Conservation (phyloP, 2,329 filamentous ascomycete species). For the Alternaria brassicae region DNA sequence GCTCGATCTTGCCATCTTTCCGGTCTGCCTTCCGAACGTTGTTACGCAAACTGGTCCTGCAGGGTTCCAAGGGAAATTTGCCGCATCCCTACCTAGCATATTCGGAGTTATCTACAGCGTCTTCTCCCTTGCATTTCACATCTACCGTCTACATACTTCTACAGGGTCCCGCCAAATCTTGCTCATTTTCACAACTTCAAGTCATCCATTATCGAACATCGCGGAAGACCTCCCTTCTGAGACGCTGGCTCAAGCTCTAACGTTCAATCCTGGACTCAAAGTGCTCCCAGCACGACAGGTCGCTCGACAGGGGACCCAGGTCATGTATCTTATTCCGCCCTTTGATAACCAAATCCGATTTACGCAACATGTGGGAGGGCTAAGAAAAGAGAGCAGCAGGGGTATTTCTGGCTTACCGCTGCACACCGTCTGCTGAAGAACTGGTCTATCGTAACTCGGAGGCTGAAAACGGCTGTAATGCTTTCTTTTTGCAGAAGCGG, state of each 20-base stretch:
- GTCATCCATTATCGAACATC: not conserved
- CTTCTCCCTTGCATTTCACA: not conserved
- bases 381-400: constrained; percentile 1
- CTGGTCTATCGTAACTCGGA: constrained; percentile 26
- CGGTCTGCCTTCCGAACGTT: constrained; percentile 16
- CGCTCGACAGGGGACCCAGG: constrained; percentile 10
- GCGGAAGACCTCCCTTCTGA: not conserved
- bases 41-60: constrained; percentile 21
- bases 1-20: constrained; percentile 14
- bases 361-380: not conserved
- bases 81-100: not conserved
- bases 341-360: constrained; percentile 22
- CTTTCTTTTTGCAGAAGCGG: constrained; percentile 46
- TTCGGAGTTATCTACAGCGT: not conserved
- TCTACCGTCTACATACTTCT: not conserved
- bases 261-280: not conserved
- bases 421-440: constrained; percentile 20
- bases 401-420: constrained; percentile 13
- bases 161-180: not conserved
- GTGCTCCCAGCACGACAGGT: not conserved
- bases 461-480: constrained; percentile 25
- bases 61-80: not conserved
- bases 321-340: constrained; percentile 8
- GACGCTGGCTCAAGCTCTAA: not conserved
- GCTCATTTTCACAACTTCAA: not conserved